Evolutionary conservation across 345 rosid species (phyloP).

Genomic region (Chamaenerion angustifolium): DNA sequence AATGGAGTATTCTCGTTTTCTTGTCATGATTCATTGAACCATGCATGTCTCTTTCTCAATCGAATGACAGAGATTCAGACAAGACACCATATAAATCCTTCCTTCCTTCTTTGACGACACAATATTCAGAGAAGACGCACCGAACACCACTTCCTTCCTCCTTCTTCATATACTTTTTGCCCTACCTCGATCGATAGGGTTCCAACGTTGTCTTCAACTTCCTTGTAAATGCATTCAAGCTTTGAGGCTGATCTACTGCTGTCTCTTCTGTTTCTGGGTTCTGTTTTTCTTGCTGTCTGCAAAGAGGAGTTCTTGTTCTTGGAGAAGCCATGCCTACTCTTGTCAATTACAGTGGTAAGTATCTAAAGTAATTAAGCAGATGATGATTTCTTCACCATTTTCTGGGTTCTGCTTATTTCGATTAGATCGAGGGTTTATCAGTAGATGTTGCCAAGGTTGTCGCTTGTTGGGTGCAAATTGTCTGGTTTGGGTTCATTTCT

Average conservation of each 20-base stretch:
- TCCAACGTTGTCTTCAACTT: not conserved
- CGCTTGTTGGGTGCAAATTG: too few relatives aligned
- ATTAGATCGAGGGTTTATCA: not conserved
- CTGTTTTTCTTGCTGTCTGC: conserved; percentile 6
- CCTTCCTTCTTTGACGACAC: too few relatives aligned
- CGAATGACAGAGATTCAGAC: not conserved
- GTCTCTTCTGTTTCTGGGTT: not conserved
- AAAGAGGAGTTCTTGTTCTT: conserved; percentile 6
- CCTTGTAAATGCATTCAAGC: conserved; percentile 9
- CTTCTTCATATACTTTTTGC: not conserved
- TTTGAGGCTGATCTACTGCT: conserved; percentile 4
- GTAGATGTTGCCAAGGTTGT: not conserved
- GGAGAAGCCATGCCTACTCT: conserved; percentile 49
- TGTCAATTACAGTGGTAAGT: conserved; percentile 43
- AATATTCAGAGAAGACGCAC: not conserved
- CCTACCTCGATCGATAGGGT: conserved; percentile 1
- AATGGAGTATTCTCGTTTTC: conserved; percentile 4
- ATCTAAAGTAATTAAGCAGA: too few relatives aligned
- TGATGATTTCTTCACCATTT: not conserved
- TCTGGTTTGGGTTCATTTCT: not conserved
- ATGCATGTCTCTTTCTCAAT: not conserved
- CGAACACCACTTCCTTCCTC: not conserved
- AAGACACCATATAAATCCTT: too few relatives aligned
- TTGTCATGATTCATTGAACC: conserved; percentile 6
- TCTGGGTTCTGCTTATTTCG: not conserved